A percentile compares a stretch with the other conserved stretches of the same genome.
phyloP scores from a whole-genome alignment of 108 stramenopile species.

The Skeletonema marinoi region DNA sequence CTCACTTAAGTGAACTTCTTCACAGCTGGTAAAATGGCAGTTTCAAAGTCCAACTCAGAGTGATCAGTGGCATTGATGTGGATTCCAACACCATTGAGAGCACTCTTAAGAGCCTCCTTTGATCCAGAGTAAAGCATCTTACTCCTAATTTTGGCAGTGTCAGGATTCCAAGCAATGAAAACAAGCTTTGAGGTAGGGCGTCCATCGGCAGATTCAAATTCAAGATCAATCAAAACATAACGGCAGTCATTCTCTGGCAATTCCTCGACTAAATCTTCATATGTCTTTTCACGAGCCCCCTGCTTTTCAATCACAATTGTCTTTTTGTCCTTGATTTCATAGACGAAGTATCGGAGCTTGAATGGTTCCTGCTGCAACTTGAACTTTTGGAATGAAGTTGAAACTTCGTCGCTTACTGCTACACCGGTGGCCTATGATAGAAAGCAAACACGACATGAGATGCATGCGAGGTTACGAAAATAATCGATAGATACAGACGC shows the following conservation, averaged over 20 bases:
- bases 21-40: slow-evolving; percentile 74
- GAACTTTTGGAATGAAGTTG: slow-evolving; percentile 73
- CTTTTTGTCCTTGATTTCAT: slow-evolving; percentile 85
- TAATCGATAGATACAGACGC: neutral
- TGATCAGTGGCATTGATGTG: slow-evolving; percentile 88
- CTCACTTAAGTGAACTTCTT: slow-evolving; percentile 79
- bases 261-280: slow-evolving; percentile 80
- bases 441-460: neutral
- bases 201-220: slow-evolving; percentile 87
- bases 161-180: slow-evolving; percentile 95
- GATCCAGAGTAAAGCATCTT: slow-evolving; percentile 96
- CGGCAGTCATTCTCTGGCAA: slow-evolving; percentile 91
- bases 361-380: slow-evolving; percentile 76
- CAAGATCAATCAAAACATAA: slow-evolving; percentile 92
- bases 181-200: slow-evolving; percentile 93
- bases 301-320: slow-evolving; percentile 74
- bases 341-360: slow-evolving; percentile 84
- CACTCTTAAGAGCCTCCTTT: slow-evolving; percentile 91
- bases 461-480: neutral
- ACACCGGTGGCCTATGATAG: slow-evolving; percentile 83
- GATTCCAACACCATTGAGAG: slow-evolving; percentile 85
- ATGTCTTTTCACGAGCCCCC: slow-evolving; percentile 65
- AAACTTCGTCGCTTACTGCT: slow-evolving; percentile 70
- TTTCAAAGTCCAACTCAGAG: slow-evolving; percentile 86
- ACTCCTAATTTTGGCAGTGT: slow-evolving; percentile 78